A percentile compares a stretch with the other conserved stretches of the same genome.
Evolutionary conservation across 1,284 basidiomycete genomes (phyloP).

Genomic region (Ganoderma boninense): DNA sequence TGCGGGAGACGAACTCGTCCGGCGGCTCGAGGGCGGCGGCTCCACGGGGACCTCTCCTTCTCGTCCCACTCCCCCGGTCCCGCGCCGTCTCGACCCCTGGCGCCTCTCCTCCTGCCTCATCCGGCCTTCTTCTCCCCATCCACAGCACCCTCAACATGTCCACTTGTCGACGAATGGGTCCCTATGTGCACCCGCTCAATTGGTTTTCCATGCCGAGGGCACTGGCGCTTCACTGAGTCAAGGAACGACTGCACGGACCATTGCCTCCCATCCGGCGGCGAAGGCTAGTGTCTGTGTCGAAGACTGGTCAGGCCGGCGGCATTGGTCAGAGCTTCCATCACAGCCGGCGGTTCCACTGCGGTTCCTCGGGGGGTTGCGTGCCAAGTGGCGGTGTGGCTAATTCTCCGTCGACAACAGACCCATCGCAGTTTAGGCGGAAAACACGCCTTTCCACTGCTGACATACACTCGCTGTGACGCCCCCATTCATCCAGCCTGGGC

Average conservation of each 20-base stretch:
- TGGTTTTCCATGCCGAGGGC: neutral
- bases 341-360: slow-evolving; percentile 20
- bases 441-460: neutral
- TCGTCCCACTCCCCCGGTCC: slow-evolving; percentile 16
- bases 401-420: slow-evolving; percentile 2
- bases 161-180: neutral
- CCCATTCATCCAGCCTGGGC: neutral
- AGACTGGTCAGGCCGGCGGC: slow-evolving; percentile 19
- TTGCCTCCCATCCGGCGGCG: neutral
- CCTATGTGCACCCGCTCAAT: neutral
- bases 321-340: slow-evolving; percentile 2
- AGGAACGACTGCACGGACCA: neutral
- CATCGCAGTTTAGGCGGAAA: neutral
- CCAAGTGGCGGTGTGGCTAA: slow-evolving; percentile 20
- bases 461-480: neutral
- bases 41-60: slow-evolving; percentile 1
- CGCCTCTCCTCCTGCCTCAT: neutral
- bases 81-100: slow-evolving; percentile 15
- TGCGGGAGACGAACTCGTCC: slow-evolving; percentile 14
- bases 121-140: neutral
- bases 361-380: slow-evolving; percentile 12
- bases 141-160: neutral
- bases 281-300: neutral
- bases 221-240: neutral
- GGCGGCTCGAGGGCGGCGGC: slow-evolving; percentile 7